These are phyloP conservation scores for Odontarrhena argentea DNA, from an alignment of 345 rosid species.

Conservation along the genomic window DNA sequence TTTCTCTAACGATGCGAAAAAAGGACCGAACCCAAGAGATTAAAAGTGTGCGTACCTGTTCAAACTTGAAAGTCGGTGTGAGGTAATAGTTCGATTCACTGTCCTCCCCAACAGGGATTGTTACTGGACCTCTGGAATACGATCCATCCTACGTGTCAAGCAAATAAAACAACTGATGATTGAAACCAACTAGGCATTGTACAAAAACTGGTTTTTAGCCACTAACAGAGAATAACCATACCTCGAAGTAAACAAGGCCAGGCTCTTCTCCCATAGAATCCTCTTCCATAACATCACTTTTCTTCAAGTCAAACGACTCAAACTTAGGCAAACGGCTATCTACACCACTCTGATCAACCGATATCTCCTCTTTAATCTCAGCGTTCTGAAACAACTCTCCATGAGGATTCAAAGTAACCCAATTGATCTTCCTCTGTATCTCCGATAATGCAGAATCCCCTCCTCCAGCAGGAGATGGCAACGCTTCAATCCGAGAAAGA, in stretches of 20 bases:
- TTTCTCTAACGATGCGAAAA: neutral
- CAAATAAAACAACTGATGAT: neutral
- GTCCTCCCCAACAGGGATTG: conserved; percentile 65
- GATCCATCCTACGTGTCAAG: conserved; percentile 75
- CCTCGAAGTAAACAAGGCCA: conserved; percentile 91
- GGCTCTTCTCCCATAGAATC: conserved; percentile 76
- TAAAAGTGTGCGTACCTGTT: conserved; percentile 57
- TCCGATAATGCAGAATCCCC: conserved; percentile 43
- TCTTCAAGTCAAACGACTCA: conserved; percentile 62
- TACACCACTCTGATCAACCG: conserved; percentile 30
- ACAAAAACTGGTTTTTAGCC: neutral
- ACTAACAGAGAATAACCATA: conserved; percentile 33
- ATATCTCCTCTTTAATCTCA: conserved; percentile 37
- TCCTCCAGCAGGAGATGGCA: conserved; percentile 44
- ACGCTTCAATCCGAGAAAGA: conserved; percentile 55
- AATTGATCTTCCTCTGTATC: conserved; percentile 71
- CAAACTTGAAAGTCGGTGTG: conserved; percentile 81
- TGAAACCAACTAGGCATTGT: conserved; percentile 7
- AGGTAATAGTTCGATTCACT: conserved; percentile 66
- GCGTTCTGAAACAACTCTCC: conserved; percentile 53
- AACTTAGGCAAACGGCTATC: conserved; percentile 54
- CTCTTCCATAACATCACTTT: conserved; percentile 88
- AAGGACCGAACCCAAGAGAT: neutral
- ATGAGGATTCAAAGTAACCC: conserved; percentile 90
- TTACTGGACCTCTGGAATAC: conserved; percentile 83